These are phyloP conservation scores for Magnusiomyces ingens DNA, from an alignment of 1,139 yeast species.

Conservation along the genomic window DNA sequence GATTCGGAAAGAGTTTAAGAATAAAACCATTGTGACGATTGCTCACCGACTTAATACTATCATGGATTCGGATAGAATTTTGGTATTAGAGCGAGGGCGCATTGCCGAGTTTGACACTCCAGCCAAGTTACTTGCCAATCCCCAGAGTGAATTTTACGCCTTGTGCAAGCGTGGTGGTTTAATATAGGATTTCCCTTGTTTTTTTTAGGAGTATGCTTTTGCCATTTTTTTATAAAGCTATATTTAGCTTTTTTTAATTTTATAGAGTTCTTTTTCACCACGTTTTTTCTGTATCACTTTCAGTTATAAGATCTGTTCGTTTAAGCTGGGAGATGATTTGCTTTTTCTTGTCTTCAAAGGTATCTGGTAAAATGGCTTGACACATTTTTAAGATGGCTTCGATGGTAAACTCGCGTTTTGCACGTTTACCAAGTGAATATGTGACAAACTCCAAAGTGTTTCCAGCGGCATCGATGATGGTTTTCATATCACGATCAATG, in stretches of 20 bases:
- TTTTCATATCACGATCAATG: not conserved
- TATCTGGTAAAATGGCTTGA: constrained; percentile 5
- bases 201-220: not conserved
- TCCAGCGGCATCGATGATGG: not conserved
- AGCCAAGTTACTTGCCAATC: constrained; percentile 39
- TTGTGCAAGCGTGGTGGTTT: constrained; percentile 59
- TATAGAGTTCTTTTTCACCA: not conserved
- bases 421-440: constrained; percentile 13
- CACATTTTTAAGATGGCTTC: constrained; percentile 10
- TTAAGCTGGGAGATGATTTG: constrained; percentile 9
- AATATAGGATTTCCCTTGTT: constrained; percentile 12
- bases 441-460: constrained; percentile 3
- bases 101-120: constrained; percentile 69
- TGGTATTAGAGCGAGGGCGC: constrained; percentile 62
- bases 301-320: constrained; percentile 8
- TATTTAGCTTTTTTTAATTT: not conserved
- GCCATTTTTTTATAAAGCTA: not conserved
- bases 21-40: constrained; percentile 68
- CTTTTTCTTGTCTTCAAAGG: constrained; percentile 4
- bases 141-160: constrained; percentile 48
- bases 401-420: constrained; percentile 12
- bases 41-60: constrained; percentile 83
- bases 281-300: constrained; percentile 1
- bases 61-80: constrained; percentile 66
- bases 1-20: constrained; percentile 53